These are phyloP conservation scores for Thelephora aurantiotincta DNA, from an alignment of 768 basidiomycete species.

Conservation along the genomic window DNA sequence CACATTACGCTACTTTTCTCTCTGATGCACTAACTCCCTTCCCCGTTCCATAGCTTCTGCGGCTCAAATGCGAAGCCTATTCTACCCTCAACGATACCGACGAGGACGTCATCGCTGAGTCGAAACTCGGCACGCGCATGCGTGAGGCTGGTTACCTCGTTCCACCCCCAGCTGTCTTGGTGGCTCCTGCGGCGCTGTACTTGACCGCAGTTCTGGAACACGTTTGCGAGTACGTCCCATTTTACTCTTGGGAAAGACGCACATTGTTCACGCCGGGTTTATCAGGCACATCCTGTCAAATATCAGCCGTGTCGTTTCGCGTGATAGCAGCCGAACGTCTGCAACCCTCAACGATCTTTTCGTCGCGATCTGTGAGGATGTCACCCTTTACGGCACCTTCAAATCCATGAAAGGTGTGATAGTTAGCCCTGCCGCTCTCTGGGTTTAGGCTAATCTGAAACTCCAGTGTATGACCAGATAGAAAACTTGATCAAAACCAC, in stretches of 20 bases:
- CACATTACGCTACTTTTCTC: background rate
- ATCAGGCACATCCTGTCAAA: conserved; percentile 75
- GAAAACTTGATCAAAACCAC: conserved; percentile 47
- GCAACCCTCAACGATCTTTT: conserved; percentile 78
- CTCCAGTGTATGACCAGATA: conserved; percentile 64
- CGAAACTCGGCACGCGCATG: conserved; percentile 50
- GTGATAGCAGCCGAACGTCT: conserved; percentile 66
- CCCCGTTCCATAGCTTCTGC: conserved; percentile 39
- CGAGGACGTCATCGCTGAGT: conserved; percentile 57
- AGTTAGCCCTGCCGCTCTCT: background rate
- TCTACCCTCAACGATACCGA: conserved; percentile 72
- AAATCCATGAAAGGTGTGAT: conserved; percentile 71
- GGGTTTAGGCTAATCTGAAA: background rate
- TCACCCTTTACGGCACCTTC: conserved; percentile 72
- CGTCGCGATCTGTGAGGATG: conserved; percentile 82
- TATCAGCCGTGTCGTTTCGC: conserved; percentile 70
- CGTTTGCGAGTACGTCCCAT: conserved; percentile 21
- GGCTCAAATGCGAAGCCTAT: conserved; percentile 80
- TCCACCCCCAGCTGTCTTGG: conserved; percentile 35
- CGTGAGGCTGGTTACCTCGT: conserved; percentile 31
- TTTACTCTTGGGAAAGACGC: conserved; percentile 6
- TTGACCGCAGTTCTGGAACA: conserved; percentile 89
- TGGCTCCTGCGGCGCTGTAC: conserved; percentile 79
- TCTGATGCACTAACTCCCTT: background rate
- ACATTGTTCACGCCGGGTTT: background rate